Evolutionary conservation across 2,329 filamentous ascomycete species (phyloP), one percentile per base, ranked within the genome.

Genomic region (Talaromyces sp.): DNA sequence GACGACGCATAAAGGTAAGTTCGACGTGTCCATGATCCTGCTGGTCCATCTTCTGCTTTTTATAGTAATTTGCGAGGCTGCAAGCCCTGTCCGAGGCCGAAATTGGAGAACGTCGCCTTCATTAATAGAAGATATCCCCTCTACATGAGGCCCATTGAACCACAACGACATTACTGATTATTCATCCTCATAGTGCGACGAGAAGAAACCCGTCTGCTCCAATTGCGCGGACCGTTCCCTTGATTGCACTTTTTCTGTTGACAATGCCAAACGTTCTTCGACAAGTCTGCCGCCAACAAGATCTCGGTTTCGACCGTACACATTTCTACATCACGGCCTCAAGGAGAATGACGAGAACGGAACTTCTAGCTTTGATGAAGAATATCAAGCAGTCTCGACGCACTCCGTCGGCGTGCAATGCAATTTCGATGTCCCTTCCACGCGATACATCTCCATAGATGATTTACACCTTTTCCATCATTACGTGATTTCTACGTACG

Each of bases 1-100:
- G 66, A 61, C 67, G 75, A 7, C 73, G 75, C 14, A 70, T 77
- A 9, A 78, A 77, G 68, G 76, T 77, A 56, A 69, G 72, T 67
- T 27, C 27, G 6, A 27, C 3, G 27, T 27, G 27, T 27, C 27
- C 27, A 27, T 27, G 27, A 27, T 27, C 27, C 3, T 27, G 27
- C 27, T 6, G 27, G 3, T 27, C 6, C 27, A 27, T 27, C 6
- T 27, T 27, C 6, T 22, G 22, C 22, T 22, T 22, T 22, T 22
- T 22, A 22, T 2, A 22, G 2, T 22, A 22, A 22, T 22, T 22
- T 22, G 22, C 22, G 22, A 22, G 22, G 22, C 22, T 22, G 22
- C 27, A 27, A 27, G 6, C 6, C 6, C 27, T 27, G 27, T 6
- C 27, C 27, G 6, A 27, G 6, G 27, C 27, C 6, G 27, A 27